Conservation (phyloP, 768 basidiomycete genomes). For the Hemileccinum rubropunctum region DNA sequence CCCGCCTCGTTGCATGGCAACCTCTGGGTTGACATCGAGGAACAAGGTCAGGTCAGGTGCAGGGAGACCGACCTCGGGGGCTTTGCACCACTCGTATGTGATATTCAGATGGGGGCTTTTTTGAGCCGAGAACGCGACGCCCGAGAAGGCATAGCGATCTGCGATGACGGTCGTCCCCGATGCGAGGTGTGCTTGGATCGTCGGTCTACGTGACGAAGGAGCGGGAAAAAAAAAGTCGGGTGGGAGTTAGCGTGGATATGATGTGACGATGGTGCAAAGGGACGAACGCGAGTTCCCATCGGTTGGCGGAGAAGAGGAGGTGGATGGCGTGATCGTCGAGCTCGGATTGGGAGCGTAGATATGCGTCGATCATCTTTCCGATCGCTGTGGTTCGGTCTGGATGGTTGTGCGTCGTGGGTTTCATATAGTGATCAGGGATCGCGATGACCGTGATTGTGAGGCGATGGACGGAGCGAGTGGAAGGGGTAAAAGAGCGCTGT, state of each 20-base stretch:
- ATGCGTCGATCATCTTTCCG: conserved; percentile 91
- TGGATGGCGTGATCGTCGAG: conserved; percentile 92
- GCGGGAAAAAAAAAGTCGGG: too few species aligned
- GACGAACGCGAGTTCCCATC: conserved; percentile 90
- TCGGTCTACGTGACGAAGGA: conserved; percentile 39
- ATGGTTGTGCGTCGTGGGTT: neutral
- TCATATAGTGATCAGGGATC: neutral
- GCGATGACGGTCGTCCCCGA: conserved; percentile 76
- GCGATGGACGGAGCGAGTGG: too few species aligned
- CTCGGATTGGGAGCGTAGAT: conserved; percentile 79
- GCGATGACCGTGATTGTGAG: neutral
- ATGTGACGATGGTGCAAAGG: too few species aligned
- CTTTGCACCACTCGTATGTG: conserved; percentile 77
- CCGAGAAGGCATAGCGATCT: conserved; percentile 96
- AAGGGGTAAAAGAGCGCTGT: too few species aligned
- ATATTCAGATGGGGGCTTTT: conserved; percentile 45
- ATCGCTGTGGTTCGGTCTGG: conserved; percentile 88
- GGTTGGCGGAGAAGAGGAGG: conserved; percentile 92
- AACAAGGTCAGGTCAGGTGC: conserved; percentile 87
- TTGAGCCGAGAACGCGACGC: conserved; percentile 81
- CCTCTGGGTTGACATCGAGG: conserved; percentile 74
- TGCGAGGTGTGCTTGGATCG: conserved; percentile 56
- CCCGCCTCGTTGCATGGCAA: conserved; percentile 66
- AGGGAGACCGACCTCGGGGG: conserved; percentile 86
- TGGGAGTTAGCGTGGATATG: too few species aligned